Base-by-base conservation (phyloP, 176 grass and related monocot genomes). In the Musa schizocarpa region DNA sequence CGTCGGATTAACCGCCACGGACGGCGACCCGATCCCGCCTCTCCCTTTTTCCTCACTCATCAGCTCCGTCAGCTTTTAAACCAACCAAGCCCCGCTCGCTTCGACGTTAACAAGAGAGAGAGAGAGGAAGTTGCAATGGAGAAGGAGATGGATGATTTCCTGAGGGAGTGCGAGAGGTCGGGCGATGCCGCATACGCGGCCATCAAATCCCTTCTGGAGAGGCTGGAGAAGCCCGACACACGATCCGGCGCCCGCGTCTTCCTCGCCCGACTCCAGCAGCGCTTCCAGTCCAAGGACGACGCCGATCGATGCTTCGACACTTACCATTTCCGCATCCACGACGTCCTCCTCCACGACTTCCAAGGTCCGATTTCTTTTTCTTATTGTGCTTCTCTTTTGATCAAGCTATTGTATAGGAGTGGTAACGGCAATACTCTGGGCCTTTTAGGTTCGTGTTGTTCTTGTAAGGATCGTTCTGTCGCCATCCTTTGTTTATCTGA, bases 311-410 rank as follows among this genome's bases (percentile, higher is more conserved):
- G 95, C 82, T 99, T 99, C 84, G 83, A 79, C 29, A 86, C 81
- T 76, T 94, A 75, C 76, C 88, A 99, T 78, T 99, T 99, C 82
- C 86, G 95, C 68, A 94, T 99, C 90, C 95, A 89, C 80, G 84
- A 91, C 80, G 69, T 94, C 75, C 27, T 73, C 13, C 88, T 99
- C 70, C 76, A 80, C 16, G 84, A 85, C 69, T 80, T 82, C 73
- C 82, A 89, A 87, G 95, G 95, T 98, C 54, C 13, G 14, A 48
- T 29, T 6, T 63, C n/a, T 8, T 13, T 11, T 0, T 13, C 58
- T 2, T 11, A 14, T 20, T 63, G 65, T 19, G 14, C 53, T 13
- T 64, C 34, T 21, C 34, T 24, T 13, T 54, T 27, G 49, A 52
- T 53, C 43, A 23, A 53, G 53, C 53, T 34, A 1, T 53, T 67